phyloP scores from a whole-genome alignment of 441 rosid species.

The Populus hybrid region DNA sequence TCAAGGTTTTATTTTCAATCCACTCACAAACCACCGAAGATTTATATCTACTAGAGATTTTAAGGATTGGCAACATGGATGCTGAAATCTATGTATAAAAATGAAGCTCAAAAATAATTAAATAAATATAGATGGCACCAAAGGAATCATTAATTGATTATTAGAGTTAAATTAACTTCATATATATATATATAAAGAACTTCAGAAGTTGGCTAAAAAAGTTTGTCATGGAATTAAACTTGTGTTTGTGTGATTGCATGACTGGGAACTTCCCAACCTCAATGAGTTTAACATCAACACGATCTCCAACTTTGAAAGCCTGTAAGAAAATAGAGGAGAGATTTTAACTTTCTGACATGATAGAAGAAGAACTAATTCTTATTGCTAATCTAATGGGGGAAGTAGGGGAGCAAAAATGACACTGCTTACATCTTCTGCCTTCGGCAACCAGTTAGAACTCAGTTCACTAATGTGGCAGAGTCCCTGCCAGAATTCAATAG shows the following conservation, averaged over 20 bases:
- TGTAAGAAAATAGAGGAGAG: slow-evolving; percentile 29
- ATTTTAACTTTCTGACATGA: slow-evolving; percentile 7
- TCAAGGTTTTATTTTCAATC: too few species aligned
- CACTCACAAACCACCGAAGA: too few species aligned
- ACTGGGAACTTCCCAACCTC: slow-evolving; percentile 56
- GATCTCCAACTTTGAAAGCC: slow-evolving; percentile 93
- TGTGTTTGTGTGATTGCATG: background rate
- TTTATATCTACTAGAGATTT: too few species aligned
- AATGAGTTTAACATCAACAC: slow-evolving; percentile 85
- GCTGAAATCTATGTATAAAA: too few species aligned
- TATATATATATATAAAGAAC: background rate
- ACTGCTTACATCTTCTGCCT: slow-evolving; percentile 93
- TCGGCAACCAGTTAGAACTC: slow-evolving; percentile 78
- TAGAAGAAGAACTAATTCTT: background rate
- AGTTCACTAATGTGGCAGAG: slow-evolving; percentile 99
- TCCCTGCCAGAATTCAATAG: slow-evolving; percentile 53
- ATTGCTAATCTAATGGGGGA: background rate
- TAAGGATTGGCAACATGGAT: too few species aligned
- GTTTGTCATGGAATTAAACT: background rate
- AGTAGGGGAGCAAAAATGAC: background rate
- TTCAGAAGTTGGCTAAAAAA: background rate
- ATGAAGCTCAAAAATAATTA: too few species aligned
- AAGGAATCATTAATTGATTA: too few species aligned
- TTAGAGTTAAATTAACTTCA: too few species aligned
- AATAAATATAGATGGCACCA: too few species aligned